phyloP scores from a whole-genome alignment of 495 filamentous ascomycete species.

The Penicillium malachiteum region DNA sequence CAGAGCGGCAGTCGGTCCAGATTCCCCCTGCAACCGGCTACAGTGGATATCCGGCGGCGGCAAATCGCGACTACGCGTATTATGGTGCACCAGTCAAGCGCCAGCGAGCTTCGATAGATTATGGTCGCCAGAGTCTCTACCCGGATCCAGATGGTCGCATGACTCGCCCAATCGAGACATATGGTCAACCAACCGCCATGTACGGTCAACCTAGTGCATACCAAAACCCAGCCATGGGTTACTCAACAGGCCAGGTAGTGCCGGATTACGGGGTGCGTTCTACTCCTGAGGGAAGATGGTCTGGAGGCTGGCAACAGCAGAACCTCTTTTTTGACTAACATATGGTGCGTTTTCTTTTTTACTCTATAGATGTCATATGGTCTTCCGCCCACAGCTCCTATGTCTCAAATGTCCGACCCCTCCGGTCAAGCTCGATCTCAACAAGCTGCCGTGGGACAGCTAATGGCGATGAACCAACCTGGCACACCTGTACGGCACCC shows the following conservation, averaged over 20 bases:
- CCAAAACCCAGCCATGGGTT: constrained; percentile 40
- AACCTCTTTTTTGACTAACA: constrained; percentile 2
- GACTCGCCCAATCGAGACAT: constrained; percentile 41
- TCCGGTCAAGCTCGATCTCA: constrained; percentile 37
- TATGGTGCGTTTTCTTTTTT: background rate
- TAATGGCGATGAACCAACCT: constrained; percentile 43
- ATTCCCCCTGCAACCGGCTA: constrained; percentile 34
- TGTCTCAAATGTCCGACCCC: constrained; percentile 42
- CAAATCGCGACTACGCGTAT: constrained; percentile 35
- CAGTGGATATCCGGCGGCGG: constrained; percentile 35
- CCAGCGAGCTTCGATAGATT: constrained; percentile 46
- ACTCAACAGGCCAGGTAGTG: constrained; percentile 40
- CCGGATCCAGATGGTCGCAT: constrained; percentile 39
- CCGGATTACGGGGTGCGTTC: constrained; percentile 45
- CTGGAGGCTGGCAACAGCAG: background rate
- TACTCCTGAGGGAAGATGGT: background rate
- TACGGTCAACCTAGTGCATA: constrained; percentile 42
- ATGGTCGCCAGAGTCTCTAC: constrained; percentile 40
- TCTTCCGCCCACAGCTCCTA: constrained; percentile 31
- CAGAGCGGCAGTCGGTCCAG: constrained; percentile 42
- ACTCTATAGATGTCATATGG: constrained; percentile 36
- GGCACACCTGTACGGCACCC: constrained; percentile 46
- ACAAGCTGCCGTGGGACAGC: constrained; percentile 42
- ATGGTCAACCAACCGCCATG: constrained; percentile 38
- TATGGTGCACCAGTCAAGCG: constrained; percentile 40